These are phyloP conservation scores for Paramecium pentaurelia DNA, from an alignment of 73 alveolate genomes.

Conservation along the genomic window DNA sequence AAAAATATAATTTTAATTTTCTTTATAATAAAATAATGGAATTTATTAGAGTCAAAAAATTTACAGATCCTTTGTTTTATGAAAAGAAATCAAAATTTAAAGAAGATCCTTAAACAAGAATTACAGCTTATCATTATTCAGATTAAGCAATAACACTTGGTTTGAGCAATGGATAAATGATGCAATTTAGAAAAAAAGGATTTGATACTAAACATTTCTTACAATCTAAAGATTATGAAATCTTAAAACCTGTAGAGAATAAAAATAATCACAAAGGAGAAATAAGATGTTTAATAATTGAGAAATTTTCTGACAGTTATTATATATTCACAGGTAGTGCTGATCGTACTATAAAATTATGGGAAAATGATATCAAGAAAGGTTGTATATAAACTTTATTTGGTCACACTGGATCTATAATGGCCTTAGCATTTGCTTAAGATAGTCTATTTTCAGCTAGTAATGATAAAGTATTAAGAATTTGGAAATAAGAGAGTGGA, in stretches of 20 bases:
- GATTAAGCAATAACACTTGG: neutral
- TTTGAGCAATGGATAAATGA: neutral
- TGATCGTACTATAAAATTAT: neutral
- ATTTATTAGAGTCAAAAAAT: neutral
- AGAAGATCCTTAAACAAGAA: slow-evolving; percentile 1
- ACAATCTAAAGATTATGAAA: neutral
- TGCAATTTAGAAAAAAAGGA: slow-evolving; percentile 7
- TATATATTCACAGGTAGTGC: neutral
- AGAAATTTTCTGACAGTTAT: neutral
- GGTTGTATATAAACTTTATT: slow-evolving; percentile 43
- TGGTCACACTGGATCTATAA: slow-evolving; percentile 67
- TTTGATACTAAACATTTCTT: slow-evolving; percentile 1
- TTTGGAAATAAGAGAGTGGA: slow-evolving; percentile 86
- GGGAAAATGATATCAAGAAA: slow-evolving; percentile 58
- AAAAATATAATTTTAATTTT: neutral
- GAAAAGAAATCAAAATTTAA: neutral
- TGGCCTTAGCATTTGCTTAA: slow-evolving; percentile 69
- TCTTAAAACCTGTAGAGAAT: neutral
- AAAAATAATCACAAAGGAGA: slow-evolving; percentile 23
- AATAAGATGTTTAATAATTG: neutral
- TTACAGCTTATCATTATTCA: neutral
- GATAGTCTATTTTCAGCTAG: slow-evolving; percentile 74
- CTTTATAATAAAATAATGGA: neutral
- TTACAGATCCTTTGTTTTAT: neutral
- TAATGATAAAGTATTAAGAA: slow-evolving; percentile 80